Evolutionary conservation across 129 eudicot genomes (phyloP), one percentile per base, ranked within the genome.

Genomic region (Erigeron canadensis): DNA sequence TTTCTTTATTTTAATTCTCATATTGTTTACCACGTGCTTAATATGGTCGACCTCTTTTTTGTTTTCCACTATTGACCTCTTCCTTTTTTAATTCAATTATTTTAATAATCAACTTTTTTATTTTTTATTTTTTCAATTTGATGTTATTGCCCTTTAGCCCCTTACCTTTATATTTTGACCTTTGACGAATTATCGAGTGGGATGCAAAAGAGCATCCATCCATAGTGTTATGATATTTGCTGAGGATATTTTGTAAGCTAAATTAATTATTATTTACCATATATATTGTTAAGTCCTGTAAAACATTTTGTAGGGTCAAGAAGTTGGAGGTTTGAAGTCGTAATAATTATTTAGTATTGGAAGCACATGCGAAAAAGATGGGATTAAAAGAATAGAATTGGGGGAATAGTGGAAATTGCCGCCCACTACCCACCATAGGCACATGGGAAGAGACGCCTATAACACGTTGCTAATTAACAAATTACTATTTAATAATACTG

Each of bases 1-100:
- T 17, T 64, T 15, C 5, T 71, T 43, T 18, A 17, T 8, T 71
- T 43, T 18, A 17, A 34, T 16, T 19, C 46, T 39, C 15, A 55
- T 22, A 34, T 53, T 77, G 51, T 77, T 77, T 77, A 63, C 81
- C 82, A 71, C 82, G 82, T 78, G 82, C 77, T 71, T n/a, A 11
- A 78, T 50, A 53, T 72, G 67, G 61, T 72, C 15, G 57, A 53
- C 76, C 77, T 15, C 1, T 42, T 53, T 16, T 17, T 19, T 63
- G 77, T 70, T 62, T 8, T 15, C 46, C 46, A 5, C 12, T 22
- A 50, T 8, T 10, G 34, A 55, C 19, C 22, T 13, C 4, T 53
- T 53, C n/a, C 9, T 15, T 15, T 3, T 28, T 28, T 28, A 0
- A 28, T 28, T 28, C 2, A 28, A 28, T 28, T 28, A 28, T 3